Conservation (phyloP, 139 green algal species). For the Picochlorum sp. region DNA sequence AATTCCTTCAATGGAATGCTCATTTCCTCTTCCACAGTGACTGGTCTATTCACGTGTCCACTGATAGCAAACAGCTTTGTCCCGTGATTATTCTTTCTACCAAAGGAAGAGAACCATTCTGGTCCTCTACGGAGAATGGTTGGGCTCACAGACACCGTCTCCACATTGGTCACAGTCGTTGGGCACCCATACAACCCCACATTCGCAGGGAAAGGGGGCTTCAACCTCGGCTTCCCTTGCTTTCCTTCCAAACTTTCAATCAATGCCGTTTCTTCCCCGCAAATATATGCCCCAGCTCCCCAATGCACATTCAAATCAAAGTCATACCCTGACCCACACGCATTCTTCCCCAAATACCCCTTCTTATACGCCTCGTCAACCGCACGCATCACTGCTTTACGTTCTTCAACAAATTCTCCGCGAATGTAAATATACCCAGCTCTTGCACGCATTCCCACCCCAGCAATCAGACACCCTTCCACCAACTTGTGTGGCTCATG, state of each 20-base stretch:
- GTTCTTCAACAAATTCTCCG: slow-evolving; percentile 12
- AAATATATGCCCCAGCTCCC: slow-evolving; percentile 26
- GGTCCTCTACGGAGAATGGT: slow-evolving; percentile 94
- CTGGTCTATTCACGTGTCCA: slow-evolving; percentile 96
- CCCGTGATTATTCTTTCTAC: slow-evolving; percentile 24
- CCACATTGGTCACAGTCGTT: slow-evolving; percentile 17
- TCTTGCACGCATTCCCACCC: slow-evolving; percentile 14
- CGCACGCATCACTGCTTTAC: slow-evolving; percentile 11
- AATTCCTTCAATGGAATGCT: slow-evolving; percentile 34
- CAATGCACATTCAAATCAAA: slow-evolving; percentile 24
- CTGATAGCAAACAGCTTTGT: slow-evolving; percentile 75
- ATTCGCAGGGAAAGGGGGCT: slow-evolving; percentile 27
- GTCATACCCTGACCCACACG: slow-evolving; percentile 16
- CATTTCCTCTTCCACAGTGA: slow-evolving; percentile 99
- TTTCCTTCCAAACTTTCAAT: slow-evolving; percentile 30
- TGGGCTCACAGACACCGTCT: slow-evolving; percentile 78
- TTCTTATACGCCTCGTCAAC: slow-evolving; percentile 22
- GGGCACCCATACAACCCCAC: slow-evolving; percentile 22
- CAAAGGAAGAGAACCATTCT: slow-evolving; percentile 21
- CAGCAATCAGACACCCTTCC: slow-evolving; percentile 24
- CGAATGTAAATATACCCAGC: slow-evolving; percentile 26
- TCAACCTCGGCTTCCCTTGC: slow-evolving; percentile 26
- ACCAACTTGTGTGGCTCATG: slow-evolving; percentile 22
- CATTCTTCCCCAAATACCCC: slow-evolving; percentile 19
- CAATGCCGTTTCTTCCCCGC: slow-evolving; percentile 26